These are phyloP conservation scores for Pythium scleroteichum DNA, from an alignment of 352 stramenopile species.

Conservation along the genomic window DNA sequence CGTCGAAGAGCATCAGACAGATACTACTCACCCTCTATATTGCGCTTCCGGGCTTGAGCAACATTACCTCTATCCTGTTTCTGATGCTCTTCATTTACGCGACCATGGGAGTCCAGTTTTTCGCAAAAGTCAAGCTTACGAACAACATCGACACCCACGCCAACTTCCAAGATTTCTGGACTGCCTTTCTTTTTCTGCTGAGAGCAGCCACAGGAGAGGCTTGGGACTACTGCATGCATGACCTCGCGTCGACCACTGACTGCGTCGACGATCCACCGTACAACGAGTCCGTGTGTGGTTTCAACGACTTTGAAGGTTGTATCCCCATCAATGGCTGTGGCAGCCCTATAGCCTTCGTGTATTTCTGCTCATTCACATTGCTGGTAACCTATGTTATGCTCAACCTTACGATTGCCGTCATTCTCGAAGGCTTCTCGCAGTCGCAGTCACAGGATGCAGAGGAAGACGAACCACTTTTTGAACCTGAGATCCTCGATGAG, in stretches of 20 bases:
- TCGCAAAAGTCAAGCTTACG: slow-evolving; percentile 79
- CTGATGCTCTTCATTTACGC: slow-evolving; percentile 94
- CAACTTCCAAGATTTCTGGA: slow-evolving; percentile 93
- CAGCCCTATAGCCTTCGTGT: slow-evolving; percentile 56
- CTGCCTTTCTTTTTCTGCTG: slow-evolving; percentile 89
- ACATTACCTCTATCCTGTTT: slow-evolving; percentile 91
- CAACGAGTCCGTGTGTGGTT: slow-evolving; percentile 70
- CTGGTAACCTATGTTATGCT: slow-evolving; percentile 94
- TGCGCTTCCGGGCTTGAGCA: slow-evolving; percentile 85
- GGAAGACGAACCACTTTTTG: slow-evolving; percentile 88
- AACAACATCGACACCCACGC: slow-evolving; percentile 82
- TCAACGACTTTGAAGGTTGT: slow-evolving; percentile 66
- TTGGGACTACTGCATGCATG: slow-evolving; percentile 94
- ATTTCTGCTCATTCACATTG: slow-evolving; percentile 89
- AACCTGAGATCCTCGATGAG: slow-evolving; percentile 84
- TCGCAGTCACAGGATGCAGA: slow-evolving; percentile 45
- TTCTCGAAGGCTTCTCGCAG: slow-evolving; percentile 91
- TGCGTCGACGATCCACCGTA: slow-evolving; percentile 73
- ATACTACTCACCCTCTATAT: slow-evolving; percentile 92
- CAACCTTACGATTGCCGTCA: slow-evolving; percentile 94
- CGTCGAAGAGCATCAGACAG: slow-evolving; percentile 85
- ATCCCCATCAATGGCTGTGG: slow-evolving; percentile 79
- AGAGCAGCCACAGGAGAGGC: slow-evolving; percentile 91
- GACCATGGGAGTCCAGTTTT: slow-evolving; percentile 92
- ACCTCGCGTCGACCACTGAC: slow-evolving; percentile 46